Evolutionary conservation across 2,329 filamentous ascomycete species (phyloP).

Genomic region (Cordyceps farinosa): DNA sequence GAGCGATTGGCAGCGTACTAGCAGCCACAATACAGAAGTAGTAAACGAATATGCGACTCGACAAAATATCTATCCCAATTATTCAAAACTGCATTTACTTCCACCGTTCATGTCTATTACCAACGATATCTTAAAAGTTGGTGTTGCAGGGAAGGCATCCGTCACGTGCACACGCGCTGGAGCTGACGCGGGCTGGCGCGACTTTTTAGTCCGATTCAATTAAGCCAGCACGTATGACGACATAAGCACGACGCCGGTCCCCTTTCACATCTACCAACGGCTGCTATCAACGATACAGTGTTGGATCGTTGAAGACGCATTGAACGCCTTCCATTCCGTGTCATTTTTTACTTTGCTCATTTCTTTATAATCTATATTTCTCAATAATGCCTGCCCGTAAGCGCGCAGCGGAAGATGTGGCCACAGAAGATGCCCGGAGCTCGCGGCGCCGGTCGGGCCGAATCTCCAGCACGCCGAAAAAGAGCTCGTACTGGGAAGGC

Average conservation of each 20-base stretch:
- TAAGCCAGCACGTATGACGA: not conserved
- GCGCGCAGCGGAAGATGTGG: constrained; percentile 31
- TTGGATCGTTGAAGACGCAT: too few relatives aligned
- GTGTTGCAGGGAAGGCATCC: not conserved
- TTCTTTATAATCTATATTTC: not conserved
- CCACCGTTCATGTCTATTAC: too few relatives aligned
- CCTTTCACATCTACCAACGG: not conserved
- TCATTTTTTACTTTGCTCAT: not conserved
- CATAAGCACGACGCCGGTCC: not conserved
- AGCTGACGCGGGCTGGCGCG: not conserved
- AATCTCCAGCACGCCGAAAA: constrained; percentile 42
- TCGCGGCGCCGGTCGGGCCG: constrained; percentile 47
- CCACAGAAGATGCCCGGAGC: constrained; percentile 21
- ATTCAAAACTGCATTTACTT: not conserved
- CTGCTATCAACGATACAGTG: not conserved
- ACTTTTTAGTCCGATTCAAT: not conserved
- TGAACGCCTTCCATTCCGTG: not conserved
- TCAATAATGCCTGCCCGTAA: constrained; percentile 39
- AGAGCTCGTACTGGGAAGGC: constrained; percentile 50
- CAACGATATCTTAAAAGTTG: too few relatives aligned
- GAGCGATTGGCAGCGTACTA: not conserved
- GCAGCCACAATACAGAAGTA: not conserved
- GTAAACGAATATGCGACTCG: not conserved
- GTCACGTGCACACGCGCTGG: constrained; percentile 7
- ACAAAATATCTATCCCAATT: not conserved